Conservation (phyloP, 371 early-diverging fungal species). For the Mortierella sp. region DNA sequence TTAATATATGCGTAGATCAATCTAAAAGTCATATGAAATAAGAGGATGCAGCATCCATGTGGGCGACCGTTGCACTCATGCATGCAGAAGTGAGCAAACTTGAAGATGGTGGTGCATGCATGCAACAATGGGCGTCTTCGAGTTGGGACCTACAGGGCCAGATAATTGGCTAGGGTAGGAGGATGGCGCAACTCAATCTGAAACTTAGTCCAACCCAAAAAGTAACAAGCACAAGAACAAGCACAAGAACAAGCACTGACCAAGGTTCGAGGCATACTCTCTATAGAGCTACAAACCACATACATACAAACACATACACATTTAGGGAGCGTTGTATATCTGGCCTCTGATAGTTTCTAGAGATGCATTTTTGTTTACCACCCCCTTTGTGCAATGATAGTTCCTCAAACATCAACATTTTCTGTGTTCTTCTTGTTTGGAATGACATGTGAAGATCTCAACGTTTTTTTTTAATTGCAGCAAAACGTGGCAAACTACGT, state of each 20-base stretch:
- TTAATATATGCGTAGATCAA: neutral
- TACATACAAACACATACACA: neutral
- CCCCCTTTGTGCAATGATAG: neutral
- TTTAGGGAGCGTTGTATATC: neutral
- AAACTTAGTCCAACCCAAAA: neutral
- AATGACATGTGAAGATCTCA: constrained; percentile 2
- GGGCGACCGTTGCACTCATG: neutral
- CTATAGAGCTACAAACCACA: neutral
- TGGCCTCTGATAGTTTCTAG: neutral
- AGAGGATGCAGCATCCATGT: neutral
- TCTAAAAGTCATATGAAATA: constrained; percentile 1
- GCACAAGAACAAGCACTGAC: neutral
- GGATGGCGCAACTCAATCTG: neutral
- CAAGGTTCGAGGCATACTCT: neutral
- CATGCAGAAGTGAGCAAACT: too few relatives aligned
- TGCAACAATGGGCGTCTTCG: neutral
- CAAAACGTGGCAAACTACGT: constrained; percentile 2
- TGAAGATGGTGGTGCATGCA: too few relatives aligned
- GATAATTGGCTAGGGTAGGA: neutral
- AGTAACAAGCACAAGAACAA: neutral
- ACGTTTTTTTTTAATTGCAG: neutral
- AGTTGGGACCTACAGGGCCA: neutral
- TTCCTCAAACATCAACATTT: neutral
- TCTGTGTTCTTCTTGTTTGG: neutral
- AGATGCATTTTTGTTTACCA: neutral